Percentiles rank a stretch among this genome's conserved stretches.
Conservation (phyloP, 257 asterid genomes). For the Lithospermum erythrorhizon region DNA sequence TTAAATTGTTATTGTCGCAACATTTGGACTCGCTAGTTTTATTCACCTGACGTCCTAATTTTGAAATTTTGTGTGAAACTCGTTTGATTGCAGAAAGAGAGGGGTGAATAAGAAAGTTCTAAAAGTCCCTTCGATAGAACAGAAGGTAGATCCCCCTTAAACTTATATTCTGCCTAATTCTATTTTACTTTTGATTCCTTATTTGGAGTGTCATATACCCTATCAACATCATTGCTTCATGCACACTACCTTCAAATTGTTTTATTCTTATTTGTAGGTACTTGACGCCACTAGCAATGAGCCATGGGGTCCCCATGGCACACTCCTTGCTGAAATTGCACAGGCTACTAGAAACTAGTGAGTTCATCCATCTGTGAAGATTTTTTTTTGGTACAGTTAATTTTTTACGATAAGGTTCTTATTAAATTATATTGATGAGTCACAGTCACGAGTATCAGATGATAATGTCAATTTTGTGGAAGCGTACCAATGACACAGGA, state of each 20-base stretch:
- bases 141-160: constrained; percentile 36
- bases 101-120: constrained; percentile 84
- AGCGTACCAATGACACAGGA: constrained; percentile 91
- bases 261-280: constrained; percentile 32
- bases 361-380: constrained; percentile 6
- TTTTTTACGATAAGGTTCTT: constrained; percentile 3
- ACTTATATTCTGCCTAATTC: neutral
- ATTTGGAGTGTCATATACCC: neutral
- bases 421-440: constrained; percentile 13
- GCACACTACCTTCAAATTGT: neutral
- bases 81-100: constrained; percentile 53
- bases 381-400: constrained; percentile 1
- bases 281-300: constrained; percentile 98
- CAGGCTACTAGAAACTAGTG: constrained; percentile 83
- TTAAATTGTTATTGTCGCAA: neutral
- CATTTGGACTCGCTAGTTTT: no score
- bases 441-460: constrained; percentile 91
- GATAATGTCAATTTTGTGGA: constrained; percentile 90
- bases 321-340: constrained; percentile 87
- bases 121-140: constrained; percentile 78
- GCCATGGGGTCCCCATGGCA: constrained; percentile 99
- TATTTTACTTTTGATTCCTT: neutral
- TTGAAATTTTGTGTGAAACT: neutral
- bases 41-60: neutral
- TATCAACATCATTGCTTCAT: neutral